Evolutionary conservation across 345 rosid genomes (phyloP), one percentile per base, ranked within the genome.

Genomic region (Moringa oleifera): DNA sequence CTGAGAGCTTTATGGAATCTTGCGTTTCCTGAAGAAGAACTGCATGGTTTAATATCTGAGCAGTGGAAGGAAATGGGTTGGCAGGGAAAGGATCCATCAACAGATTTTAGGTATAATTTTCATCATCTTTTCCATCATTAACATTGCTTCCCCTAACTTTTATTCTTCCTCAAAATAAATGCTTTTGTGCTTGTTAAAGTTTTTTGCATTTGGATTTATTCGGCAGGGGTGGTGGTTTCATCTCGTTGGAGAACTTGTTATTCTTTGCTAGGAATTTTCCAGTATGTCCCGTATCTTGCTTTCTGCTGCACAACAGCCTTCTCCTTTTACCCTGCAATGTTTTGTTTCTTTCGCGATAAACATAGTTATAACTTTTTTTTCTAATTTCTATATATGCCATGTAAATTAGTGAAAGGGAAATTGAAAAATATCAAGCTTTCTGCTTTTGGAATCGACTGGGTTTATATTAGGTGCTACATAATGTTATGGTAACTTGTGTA

Each of bases 61-160:
- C 99, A 89, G 67, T 95, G 99, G 99, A 95, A 95, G 79, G 96
- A 89, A 84, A 95, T 95, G 99, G 99, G 99, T 55, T 95, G 99
- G 99, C 99, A 91, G 77, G 99, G 99, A 53, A 95, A 91, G 82
- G 99, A 95, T 74, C 99, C 99, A 28, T 91, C 99, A 46, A 91
- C 99, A 52, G 99, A 95, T 79, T 95, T 95, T 83, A 82, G 99
- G 99, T 91, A 67, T 25, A 25, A 56, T 62, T 60, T 60, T 11
- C 17, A 4, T 41, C 12, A 11, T 15, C 6, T 1, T 41, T 41
- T 41, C 12, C 47, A 41, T 41, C 2, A 1, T 41, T 41, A 41
- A 1, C 12, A 16, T n/a, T 52, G 22, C 10, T 53, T 50, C 22
- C 25, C 47, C 12, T 11, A 41, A 7, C 6, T 7, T 1, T 9